Conservation (phyloP, 495 filamentous ascomycete genomes). For the Diplogelasinospora grovesii region DNA sequence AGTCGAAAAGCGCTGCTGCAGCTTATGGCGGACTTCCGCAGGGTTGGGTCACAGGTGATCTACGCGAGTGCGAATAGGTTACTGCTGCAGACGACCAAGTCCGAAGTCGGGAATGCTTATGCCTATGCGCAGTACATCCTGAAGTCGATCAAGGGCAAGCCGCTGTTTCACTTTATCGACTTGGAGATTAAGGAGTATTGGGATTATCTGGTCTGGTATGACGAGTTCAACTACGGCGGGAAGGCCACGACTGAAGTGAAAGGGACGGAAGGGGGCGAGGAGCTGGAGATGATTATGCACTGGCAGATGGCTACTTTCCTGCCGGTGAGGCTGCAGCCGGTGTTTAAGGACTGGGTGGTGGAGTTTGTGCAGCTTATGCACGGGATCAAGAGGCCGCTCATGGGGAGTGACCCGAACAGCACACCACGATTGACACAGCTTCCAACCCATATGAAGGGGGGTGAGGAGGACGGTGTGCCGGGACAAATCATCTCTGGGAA, state of each 20-base stretch:
- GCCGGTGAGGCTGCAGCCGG: conserved; percentile 67
- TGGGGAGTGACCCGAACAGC: conserved; percentile 35
- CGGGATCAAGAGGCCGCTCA: conserved; percentile 60
- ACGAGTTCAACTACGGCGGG: conserved; percentile 97
- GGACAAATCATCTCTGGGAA: conserved; percentile 61
- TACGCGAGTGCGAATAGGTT: conserved; percentile 86
- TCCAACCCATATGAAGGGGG: conserved; percentile 42
- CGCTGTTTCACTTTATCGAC: conserved; percentile 94
- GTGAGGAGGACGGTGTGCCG: conserved; percentile 49
- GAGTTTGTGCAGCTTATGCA: conserved; percentile 97
- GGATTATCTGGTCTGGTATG: conserved; percentile 99
- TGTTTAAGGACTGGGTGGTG: conserved; percentile 88
- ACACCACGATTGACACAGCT: conserved; percentile 79
- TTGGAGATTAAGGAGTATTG: conserved; percentile 98
- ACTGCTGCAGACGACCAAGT: conserved; percentile 91
- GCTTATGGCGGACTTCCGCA: conserved; percentile 92
- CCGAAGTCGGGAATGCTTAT: conserved; percentile 93
- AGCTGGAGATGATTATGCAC: conserved; percentile 92
- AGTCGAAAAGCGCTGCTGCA: conserved; percentile 93
- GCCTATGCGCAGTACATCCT: conserved; percentile 96
- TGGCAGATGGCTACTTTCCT: conserved; percentile 94
- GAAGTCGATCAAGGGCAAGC: conserved; percentile 91
- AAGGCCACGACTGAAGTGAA: conserved; percentile 83
- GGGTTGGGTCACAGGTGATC: conserved; percentile 88
- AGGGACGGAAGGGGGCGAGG: conserved; percentile 70